Percentiles rank a stretch among this genome's conserved stretches.
Conservation (phyloP, 1,139 yeast species). For the Zygotorulaspora mrakii region DNA sequence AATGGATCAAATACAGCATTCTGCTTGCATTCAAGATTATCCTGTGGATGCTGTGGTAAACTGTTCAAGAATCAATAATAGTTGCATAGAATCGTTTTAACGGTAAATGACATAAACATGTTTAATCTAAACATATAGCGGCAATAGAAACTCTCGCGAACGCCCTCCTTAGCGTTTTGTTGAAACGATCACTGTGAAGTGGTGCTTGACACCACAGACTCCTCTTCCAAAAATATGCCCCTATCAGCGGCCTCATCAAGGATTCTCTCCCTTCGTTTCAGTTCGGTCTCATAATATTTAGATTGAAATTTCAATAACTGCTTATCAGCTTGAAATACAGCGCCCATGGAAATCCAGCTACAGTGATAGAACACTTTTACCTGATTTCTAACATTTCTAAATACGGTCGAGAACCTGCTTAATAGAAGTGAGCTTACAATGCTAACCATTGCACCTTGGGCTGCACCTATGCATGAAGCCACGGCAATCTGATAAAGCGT, state of each 20-base stretch:
- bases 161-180: constrained; percentile 3
- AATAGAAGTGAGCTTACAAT: constrained; percentile 35
- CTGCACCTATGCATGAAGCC: constrained; percentile 40
- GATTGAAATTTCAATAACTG: constrained; percentile 38
- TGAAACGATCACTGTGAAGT: no score
- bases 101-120: constrained; percentile 8
- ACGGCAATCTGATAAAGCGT: constrained; percentile 27
- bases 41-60: constrained; percentile 43
- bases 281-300: constrained; percentile 36
- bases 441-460: constrained; percentile 40
- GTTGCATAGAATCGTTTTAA: constrained; percentile 5
- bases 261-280: constrained; percentile 34
- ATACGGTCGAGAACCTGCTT: constrained; percentile 36
- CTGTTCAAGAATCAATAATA: constrained; percentile 3
- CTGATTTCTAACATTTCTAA: constrained; percentile 38
- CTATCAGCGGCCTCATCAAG: constrained; percentile 44
- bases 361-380: constrained; percentile 41
- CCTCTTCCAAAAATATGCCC: constrained; percentile 41
- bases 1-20: constrained; percentile 40
- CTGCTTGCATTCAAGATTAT: constrained; percentile 41
- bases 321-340: constrained; percentile 41
- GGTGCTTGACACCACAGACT: constrained; percentile 25
- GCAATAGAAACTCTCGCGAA: no score
- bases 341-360: constrained; percentile 41
- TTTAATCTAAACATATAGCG: no score